Conservation (phyloP, 2,329 filamentous ascomycete species). For the Magnaporthales sp. region DNA sequence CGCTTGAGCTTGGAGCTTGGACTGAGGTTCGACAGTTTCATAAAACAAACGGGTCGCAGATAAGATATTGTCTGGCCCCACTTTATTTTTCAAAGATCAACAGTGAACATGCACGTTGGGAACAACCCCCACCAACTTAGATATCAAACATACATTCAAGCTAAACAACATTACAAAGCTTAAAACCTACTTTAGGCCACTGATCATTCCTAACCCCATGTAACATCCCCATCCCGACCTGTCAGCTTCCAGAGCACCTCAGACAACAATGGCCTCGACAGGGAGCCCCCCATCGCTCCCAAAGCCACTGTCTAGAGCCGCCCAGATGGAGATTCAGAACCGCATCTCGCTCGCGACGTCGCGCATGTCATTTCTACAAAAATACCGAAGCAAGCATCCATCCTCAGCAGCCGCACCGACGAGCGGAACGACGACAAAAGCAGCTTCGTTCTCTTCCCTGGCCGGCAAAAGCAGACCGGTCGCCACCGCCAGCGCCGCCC, state of each 20-base stretch:
- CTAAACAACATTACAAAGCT: not conserved
- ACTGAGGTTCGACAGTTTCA: no score
- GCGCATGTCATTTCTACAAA: constrained; percentile 10
- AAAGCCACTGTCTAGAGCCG: constrained; percentile 23
- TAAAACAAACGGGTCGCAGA: not conserved
- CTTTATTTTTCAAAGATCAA: not conserved
- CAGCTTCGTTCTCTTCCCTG: not conserved
- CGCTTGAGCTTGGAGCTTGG: no score
- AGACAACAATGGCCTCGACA: constrained; percentile 3
- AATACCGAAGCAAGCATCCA: constrained; percentile 23
- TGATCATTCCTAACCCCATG: not conserved
- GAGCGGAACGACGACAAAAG: not conserved
- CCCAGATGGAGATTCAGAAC: constrained; percentile 31
- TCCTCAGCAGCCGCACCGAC: constrained; percentile 14
- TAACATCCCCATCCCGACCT: not conserved
- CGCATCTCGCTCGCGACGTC: constrained; percentile 24
- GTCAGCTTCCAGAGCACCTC: no score
- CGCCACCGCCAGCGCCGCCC: not conserved
- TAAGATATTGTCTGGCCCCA: not conserved
- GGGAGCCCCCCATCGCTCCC: not conserved
- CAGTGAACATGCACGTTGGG: not conserved
- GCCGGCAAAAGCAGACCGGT: not conserved
- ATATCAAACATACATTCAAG: not conserved
- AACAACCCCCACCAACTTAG: not conserved
- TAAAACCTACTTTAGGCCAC: not conserved